Conservation (phyloP, 495 filamentous ascomycete species). For the Cercophora scortea region DNA sequence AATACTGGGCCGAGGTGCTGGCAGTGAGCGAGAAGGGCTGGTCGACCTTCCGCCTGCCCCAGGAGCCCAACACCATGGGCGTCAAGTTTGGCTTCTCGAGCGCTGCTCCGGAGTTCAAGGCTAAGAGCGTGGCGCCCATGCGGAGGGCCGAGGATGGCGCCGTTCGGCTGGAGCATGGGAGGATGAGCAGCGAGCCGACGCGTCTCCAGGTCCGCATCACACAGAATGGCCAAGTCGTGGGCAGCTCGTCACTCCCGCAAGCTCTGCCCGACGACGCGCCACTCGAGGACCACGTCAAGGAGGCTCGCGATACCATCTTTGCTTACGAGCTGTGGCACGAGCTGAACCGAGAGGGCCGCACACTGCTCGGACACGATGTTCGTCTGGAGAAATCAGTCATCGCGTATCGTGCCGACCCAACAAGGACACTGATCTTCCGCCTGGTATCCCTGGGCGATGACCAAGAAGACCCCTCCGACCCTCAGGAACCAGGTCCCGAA, state of each 20-base stretch:
- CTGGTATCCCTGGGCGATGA: conserved; percentile 42
- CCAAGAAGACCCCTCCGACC: conserved; percentile 12
- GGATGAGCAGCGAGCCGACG: conserved; percentile 46
- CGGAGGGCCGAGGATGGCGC: conserved; percentile 65
- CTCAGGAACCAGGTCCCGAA: conserved; percentile 16
- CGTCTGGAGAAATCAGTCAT: conserved; percentile 50
- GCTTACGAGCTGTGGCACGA: conserved; percentile 94
- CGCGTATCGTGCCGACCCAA: conserved; percentile 44
- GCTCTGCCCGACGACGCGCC: conserved; percentile 30
- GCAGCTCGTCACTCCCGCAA: conserved; percentile 39
- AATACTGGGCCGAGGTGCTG: conserved; percentile 83
- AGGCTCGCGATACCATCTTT: conserved; percentile 81
- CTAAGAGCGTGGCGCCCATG: conserved; percentile 70
- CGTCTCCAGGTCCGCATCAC: conserved; percentile 55
- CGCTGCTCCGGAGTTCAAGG: conserved; percentile 66
- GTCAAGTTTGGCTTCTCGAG: conserved; percentile 88
- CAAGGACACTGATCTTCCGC: conserved; percentile 35
- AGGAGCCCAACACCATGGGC: conserved; percentile 64
- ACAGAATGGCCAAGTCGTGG: conserved; percentile 37
- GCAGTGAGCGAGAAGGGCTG: conserved; percentile 76
- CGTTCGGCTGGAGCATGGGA: conserved; percentile 64
- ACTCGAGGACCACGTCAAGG: conserved; percentile 59
- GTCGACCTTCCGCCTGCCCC: conserved; percentile 66
- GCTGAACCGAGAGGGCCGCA: conserved; percentile 70
- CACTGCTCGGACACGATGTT: conserved; percentile 57